Evolutionary conservation across 805 yeast species (phyloP).

Genomic region (Zygosaccharomyces lentus): DNA sequence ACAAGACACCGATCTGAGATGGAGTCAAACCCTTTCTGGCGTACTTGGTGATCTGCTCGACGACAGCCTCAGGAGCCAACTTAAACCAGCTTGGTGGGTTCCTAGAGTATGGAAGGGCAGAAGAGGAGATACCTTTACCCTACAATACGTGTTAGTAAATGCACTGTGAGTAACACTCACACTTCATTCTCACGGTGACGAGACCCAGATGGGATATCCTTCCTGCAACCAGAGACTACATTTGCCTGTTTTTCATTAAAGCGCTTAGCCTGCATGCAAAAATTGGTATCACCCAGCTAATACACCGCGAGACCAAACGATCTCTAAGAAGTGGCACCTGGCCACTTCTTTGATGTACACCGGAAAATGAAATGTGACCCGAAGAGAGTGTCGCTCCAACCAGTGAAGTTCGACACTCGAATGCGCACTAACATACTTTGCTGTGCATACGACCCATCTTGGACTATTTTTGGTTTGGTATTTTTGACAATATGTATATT

Average conservation of each 20-base stretch:
- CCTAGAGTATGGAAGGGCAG: conserved; percentile 99
- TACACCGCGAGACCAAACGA: conserved; percentile 21
- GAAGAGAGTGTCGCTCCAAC: conserved; percentile 10
- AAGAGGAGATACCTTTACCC: conserved; percentile 99
- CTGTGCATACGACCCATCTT: conserved; percentile 99
- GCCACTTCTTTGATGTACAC: conserved; percentile 22
- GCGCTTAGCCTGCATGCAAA: conserved; percentile 1
- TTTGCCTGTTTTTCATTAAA: background rate
- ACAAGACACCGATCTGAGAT: conserved; percentile 98
- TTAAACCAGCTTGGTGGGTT: conserved; percentile 99
- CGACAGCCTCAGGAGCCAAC: conserved; percentile 88
- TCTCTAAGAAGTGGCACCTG: conserved; percentile 5
- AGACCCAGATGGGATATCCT: background rate
- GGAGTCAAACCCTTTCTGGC: conserved; percentile 99
- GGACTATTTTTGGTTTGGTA: conserved; percentile 39
- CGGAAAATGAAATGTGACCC: conserved; percentile 27
- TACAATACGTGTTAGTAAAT: conserved; percentile 31
- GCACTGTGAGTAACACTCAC: background rate
- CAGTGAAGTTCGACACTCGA: conserved; percentile 1
- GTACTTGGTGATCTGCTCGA: conserved; percentile 97
- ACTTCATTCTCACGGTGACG: conserved; percentile 1
- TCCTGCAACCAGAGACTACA: background rate
- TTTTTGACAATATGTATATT: conserved; percentile 12
- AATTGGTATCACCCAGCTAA: conserved; percentile 38
- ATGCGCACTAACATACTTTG: conserved; percentile 56